These are phyloP conservation scores for Torrubiellomyces zombiae DNA, from an alignment of 2,329 filamentous ascomycete genomes.

Conservation along the genomic window DNA sequence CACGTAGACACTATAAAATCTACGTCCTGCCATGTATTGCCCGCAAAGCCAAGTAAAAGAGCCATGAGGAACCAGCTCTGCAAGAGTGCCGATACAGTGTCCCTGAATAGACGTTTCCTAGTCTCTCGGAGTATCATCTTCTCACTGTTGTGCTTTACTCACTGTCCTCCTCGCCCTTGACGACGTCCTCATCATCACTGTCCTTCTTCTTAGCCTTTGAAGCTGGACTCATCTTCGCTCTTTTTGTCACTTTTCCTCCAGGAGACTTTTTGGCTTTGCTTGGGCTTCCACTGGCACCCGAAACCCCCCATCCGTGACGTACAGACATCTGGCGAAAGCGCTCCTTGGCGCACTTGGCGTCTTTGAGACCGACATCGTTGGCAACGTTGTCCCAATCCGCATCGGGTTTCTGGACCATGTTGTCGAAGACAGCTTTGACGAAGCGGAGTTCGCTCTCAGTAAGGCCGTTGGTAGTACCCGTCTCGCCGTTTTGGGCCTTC, in stretches of 20 bases:
- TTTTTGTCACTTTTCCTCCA: constrained; percentile 16
- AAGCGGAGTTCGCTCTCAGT: constrained; percentile 20
- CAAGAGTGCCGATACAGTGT: constrained; percentile 8
- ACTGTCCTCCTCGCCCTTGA: constrained; percentile 6
- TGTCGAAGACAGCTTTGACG: constrained; percentile 24
- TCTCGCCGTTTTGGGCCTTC: too few species aligned
- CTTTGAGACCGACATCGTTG: constrained; percentile 17
- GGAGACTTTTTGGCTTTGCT: constrained; percentile 12
- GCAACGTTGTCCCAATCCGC: constrained; percentile 25
- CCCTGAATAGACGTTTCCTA: constrained; percentile 3
- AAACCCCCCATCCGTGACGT: constrained; percentile 21
- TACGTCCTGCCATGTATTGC: too few species aligned
- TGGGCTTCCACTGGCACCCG: constrained; percentile 7
- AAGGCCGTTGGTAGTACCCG: constrained; percentile 9
- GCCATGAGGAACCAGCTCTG: not conserved
- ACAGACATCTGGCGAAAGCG: constrained; percentile 23
- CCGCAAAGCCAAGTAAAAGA: not conserved
- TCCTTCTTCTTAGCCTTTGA: constrained; percentile 12
- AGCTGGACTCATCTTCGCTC: constrained; percentile 10
- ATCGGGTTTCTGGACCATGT: constrained; percentile 22
- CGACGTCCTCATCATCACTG: constrained; percentile 1
- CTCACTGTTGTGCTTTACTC: constrained; percentile 5
- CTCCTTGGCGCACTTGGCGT: constrained; percentile 24
- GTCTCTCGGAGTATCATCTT: constrained; percentile 4
- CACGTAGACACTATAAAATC: too few species aligned